Evolutionary conservation across 495 filamentous ascomycete species (phyloP).

Genomic region (Platismatia glauca): DNA sequence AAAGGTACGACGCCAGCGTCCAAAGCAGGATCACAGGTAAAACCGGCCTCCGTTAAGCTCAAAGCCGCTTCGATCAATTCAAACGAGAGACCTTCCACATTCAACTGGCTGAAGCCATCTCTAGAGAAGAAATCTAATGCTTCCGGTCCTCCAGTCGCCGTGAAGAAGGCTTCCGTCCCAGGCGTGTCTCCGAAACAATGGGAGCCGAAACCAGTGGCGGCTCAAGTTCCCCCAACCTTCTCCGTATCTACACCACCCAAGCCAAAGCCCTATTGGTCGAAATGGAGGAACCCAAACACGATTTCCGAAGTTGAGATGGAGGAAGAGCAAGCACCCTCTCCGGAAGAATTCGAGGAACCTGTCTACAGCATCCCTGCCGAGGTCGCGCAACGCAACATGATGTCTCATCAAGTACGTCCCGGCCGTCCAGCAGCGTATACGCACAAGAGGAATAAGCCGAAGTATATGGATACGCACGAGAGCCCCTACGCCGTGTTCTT

Average conservation of each 20-base stretch:
- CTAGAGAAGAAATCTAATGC: not conserved
- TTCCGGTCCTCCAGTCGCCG: not conserved
- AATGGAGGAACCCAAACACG: conserved; percentile 6
- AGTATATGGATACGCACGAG: conserved; percentile 34
- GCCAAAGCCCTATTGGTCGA: conserved; percentile 21
- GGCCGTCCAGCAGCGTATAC: conserved; percentile 31
- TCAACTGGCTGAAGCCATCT: conserved; percentile 2
- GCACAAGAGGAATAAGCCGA: conserved; percentile 29
- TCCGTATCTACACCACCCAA: not conserved
- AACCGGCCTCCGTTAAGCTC: conserved; percentile 2
- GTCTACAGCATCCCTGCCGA: conserved; percentile 15
- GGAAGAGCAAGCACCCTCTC: not conserved
- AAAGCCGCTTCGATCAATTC: not conserved
- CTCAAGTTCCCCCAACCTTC: not conserved
- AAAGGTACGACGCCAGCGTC: not conserved
- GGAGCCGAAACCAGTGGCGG: not conserved
- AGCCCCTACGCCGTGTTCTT: conserved; percentile 40
- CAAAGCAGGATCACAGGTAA: not conserved
- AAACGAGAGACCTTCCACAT: not conserved
- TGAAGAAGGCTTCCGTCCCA: conserved; percentile 1
- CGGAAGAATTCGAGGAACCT: not conserved
- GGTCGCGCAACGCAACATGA: conserved; percentile 14
- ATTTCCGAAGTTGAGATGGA: conserved; percentile 3
- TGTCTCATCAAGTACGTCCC: conserved; percentile 29
- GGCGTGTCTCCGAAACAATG: not conserved